These are phyloP conservation scores for Gastroboletus turbinatus DNA, from an alignment of 1,284 basidiomycete species.

Conservation along the genomic window DNA sequence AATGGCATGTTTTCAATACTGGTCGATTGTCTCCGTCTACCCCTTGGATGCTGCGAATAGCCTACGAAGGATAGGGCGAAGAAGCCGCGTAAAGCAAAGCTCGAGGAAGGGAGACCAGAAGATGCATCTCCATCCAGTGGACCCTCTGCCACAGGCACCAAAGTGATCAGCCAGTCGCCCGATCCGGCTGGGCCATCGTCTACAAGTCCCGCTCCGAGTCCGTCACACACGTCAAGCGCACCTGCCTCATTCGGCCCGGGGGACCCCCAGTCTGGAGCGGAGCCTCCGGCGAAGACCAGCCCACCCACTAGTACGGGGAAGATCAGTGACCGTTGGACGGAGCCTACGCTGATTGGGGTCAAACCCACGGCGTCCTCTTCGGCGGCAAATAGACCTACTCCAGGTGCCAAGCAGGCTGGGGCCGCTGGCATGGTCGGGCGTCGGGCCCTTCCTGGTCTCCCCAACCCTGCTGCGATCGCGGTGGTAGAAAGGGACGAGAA, in stretches of 20 bases:
- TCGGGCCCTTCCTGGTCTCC: constrained; percentile 42
- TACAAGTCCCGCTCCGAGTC: constrained; percentile 5
- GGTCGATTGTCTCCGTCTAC: constrained; percentile 26
- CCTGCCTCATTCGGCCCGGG: not conserved
- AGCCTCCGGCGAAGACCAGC: constrained; percentile 4
- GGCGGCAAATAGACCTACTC: not conserved
- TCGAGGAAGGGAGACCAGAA: constrained; percentile 18
- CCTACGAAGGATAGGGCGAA: constrained; percentile 68
- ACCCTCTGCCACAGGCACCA: not conserved
- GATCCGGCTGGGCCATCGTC: not conserved
- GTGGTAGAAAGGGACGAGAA: constrained; percentile 9
- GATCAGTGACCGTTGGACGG: constrained; percentile 36
- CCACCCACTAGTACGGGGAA: constrained; percentile 8
- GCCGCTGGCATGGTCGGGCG: constrained; percentile 32
- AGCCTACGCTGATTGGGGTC: constrained; percentile 35
- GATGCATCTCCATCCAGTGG: not conserved
- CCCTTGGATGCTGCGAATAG: constrained; percentile 38
- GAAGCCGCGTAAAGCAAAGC: constrained; percentile 55
- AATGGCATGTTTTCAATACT: constrained; percentile 34
- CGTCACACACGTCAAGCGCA: not conserved
- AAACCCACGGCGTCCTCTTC: constrained; percentile 22
- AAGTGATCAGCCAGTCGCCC: not conserved
- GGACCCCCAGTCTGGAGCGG: not conserved
- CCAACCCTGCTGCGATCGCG: constrained; percentile 11
- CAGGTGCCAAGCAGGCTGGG: constrained; percentile 8